Evolutionary conservation across 345 rosid genomes (phyloP).

Genomic region (Lepidium sativum): DNA sequence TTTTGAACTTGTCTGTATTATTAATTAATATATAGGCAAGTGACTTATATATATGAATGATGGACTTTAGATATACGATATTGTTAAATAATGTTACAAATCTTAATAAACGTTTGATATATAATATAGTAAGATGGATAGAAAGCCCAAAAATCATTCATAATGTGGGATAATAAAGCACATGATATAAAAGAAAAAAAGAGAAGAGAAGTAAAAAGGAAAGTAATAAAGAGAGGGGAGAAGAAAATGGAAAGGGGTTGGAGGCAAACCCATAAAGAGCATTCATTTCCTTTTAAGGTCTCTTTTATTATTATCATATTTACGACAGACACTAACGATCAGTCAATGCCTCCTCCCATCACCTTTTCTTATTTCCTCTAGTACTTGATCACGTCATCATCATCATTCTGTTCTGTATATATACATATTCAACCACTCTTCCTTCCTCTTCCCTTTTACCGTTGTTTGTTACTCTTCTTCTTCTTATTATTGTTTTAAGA

Average conservation of each 20-base stretch:
- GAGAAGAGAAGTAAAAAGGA: neutral
- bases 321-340: neutral
- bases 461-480: neutral
- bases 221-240: slow-evolving; percentile 22
- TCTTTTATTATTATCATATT: too few species aligned
- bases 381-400: neutral
- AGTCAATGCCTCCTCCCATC: slow-evolving; percentile 22
- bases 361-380: neutral
- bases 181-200: neutral
- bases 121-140: too few species aligned
- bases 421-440: slow-evolving; percentile 18
- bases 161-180: neutral
- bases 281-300: slow-evolving; percentile 33
- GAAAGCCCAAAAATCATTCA: too few species aligned
- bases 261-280: slow-evolving; percentile 31
- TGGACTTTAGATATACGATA: neutral
- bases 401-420: neutral
- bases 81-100: neutral
- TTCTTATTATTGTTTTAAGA: neutral
- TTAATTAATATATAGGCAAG: neutral
- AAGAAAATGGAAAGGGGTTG: slow-evolving; percentile 25
- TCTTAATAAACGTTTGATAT: neutral
- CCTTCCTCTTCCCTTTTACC: neutral
- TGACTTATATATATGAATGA: neutral
- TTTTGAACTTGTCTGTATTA: neutral